These are phyloP conservation scores for Yarrowia bubula DNA, from an alignment of 805 yeast species.

Conservation along the genomic window DNA sequence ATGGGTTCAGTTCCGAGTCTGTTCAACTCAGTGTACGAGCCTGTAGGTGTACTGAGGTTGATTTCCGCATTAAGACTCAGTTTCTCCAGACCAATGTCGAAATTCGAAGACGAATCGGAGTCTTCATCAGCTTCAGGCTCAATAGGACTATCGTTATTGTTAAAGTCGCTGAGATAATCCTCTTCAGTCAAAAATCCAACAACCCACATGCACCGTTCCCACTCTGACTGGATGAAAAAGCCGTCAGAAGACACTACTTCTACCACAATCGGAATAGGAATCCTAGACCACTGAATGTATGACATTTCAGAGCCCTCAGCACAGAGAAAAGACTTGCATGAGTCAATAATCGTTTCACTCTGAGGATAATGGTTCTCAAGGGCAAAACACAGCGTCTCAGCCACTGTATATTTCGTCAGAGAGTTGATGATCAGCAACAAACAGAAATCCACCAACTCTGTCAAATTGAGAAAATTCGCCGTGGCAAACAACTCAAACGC, in stretches of 20 bases:
- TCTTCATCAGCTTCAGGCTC: neutral
- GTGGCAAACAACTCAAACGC: slow-evolving; percentile 28
- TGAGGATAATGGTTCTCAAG: slow-evolving; percentile 46
- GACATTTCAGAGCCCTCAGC: slow-evolving; percentile 53
- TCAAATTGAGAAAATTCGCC: slow-evolving; percentile 51
- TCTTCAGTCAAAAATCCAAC: slow-evolving; percentile 38
- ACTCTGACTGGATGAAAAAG: slow-evolving; percentile 54
- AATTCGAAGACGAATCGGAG: slow-evolving; percentile 6
- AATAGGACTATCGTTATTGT: neutral
- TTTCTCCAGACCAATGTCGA: slow-evolving; percentile 11
- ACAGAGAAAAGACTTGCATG: slow-evolving; percentile 48
- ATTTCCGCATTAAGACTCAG: slow-evolving; percentile 2
- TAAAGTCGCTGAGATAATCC: slow-evolving; percentile 1
- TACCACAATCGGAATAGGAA: slow-evolving; percentile 46
- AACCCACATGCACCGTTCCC: slow-evolving; percentile 53
- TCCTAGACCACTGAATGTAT: slow-evolving; percentile 47
- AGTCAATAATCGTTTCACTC: slow-evolving; percentile 49
- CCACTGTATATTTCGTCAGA: slow-evolving; percentile 43
- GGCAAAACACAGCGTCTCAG: slow-evolving; percentile 45
- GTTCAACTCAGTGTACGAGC: slow-evolving; percentile 9
- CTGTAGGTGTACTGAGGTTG: slow-evolving; percentile 16
- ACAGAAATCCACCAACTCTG: slow-evolving; percentile 46
- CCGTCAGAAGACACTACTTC: slow-evolving; percentile 50
- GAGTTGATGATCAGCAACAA: slow-evolving; percentile 43
- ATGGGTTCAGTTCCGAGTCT: neutral